These are phyloP conservation scores for Cornus florida DNA, from an alignment of 148 eudicot genomes.

Conservation along the genomic window DNA sequence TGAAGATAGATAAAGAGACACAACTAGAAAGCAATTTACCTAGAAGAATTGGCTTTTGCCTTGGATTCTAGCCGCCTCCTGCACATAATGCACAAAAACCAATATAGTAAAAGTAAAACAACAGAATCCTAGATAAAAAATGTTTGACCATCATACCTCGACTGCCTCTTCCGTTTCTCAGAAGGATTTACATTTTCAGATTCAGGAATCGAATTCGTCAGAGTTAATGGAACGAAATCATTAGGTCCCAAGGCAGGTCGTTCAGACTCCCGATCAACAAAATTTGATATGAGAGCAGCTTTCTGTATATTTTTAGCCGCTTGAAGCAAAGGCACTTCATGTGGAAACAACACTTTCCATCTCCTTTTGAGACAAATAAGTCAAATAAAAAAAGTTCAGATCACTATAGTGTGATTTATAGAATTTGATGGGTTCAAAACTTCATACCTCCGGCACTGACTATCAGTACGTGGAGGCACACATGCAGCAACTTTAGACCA, in stretches of 20 bases:
- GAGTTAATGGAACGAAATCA: constrained; percentile 52
- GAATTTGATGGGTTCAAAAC: background rate
- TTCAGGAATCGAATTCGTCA: constrained; percentile 28
- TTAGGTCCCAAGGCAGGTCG: constrained; percentile 72
- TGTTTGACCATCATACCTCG: constrained; percentile 24
- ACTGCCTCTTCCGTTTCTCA: constrained; percentile 23
- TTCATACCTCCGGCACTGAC: constrained; percentile 70
- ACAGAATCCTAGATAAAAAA: background rate
- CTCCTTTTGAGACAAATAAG: constrained; percentile 47
- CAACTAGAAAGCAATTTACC: constrained; percentile 12
- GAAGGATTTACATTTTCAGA: constrained; percentile 26
- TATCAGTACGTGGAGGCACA: constrained; percentile 78
- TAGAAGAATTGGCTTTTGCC: constrained; percentile 7
- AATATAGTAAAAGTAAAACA: background rate
- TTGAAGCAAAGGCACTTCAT: constrained; percentile 53
- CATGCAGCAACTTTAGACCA: constrained; percentile 83
- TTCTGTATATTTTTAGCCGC: constrained; percentile 51
- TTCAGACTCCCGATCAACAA: constrained; percentile 84
- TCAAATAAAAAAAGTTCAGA: background rate
- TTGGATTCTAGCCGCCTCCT: constrained; percentile 10
- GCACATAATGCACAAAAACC: constrained; percentile 8
- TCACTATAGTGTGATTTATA: background rate
- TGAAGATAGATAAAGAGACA: background rate
- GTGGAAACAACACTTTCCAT: constrained; percentile 68
- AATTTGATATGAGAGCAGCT: constrained; percentile 66